phyloP scores from a whole-genome alignment of 2,329 filamentous ascomycete species.

The Passalora sequoiae region DNA sequence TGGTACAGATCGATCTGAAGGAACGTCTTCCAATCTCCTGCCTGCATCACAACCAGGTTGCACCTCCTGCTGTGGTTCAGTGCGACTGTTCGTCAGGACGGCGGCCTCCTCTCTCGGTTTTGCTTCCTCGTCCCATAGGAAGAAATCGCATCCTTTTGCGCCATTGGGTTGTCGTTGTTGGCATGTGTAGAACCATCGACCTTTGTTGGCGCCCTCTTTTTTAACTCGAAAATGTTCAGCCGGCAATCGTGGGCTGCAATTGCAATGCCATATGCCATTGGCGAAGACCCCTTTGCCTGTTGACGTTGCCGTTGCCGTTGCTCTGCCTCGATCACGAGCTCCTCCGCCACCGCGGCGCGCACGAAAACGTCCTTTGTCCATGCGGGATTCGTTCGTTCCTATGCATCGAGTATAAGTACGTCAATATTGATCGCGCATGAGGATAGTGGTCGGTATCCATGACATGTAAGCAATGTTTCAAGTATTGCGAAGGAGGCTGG shows the following conservation, averaged over 20 bases:
- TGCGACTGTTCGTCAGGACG: constrained; percentile 45
- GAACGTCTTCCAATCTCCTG: constrained; percentile 8
- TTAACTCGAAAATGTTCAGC: constrained; percentile 54
- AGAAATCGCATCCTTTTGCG: constrained; percentile 51
- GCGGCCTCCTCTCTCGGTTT: constrained; percentile 44
- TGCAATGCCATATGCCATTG: constrained; percentile 47
- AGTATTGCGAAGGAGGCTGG: no score
- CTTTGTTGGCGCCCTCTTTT: constrained; percentile 54
- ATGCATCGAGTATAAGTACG: no score
- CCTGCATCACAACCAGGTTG: constrained; percentile 30
- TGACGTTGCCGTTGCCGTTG: constrained; percentile 6
- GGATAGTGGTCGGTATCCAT: no score
- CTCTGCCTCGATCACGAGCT: constrained; percentile 1
- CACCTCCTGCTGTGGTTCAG: constrained; percentile 34
- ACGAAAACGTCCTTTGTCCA: no score
- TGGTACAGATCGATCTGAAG: neutral
- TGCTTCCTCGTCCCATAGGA: constrained; percentile 55
- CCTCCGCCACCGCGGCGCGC: neutral
- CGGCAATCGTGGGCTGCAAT: constrained; percentile 52
- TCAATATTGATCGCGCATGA: no score
- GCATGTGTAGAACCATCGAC: constrained; percentile 52
- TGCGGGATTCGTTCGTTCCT: no score
- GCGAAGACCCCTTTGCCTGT: constrained; percentile 29
- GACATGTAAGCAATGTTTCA: no score
- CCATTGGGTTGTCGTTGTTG: constrained; percentile 38